These are phyloP conservation scores for Pythium folliculosum DNA, from an alignment of 352 stramenopile genomes.

Conservation along the genomic window DNA sequence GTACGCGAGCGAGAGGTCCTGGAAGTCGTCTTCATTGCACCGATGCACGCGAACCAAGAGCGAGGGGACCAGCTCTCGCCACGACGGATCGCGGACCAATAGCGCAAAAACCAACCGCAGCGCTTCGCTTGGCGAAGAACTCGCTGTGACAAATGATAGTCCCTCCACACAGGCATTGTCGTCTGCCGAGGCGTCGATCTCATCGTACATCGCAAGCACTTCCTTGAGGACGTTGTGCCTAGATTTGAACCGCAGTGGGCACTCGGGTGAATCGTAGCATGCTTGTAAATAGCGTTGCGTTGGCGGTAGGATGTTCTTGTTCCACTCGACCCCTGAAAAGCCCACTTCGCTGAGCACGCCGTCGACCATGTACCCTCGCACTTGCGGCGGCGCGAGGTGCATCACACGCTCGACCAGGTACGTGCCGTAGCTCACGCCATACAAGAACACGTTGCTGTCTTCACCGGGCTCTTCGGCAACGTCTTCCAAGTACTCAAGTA, in stretches of 20 bases:
- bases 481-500: conserved; percentile 16
- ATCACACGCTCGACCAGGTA: conserved; percentile 50
- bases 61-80: conserved; percentile 30
- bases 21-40: conserved; percentile 30
- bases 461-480: conserved; percentile 8
- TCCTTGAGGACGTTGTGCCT: conserved; percentile 29
- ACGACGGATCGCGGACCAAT: conserved; percentile 31
- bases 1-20: conserved; percentile 33
- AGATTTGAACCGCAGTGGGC: conserved; percentile 30
- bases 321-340: conserved; percentile 35
- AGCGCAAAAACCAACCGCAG: conserved; percentile 36
- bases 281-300: conserved; percentile 24
- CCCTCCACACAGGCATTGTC: conserved; percentile 21
- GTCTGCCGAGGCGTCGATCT: conserved; percentile 33
- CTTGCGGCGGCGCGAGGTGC: conserved; percentile 36
- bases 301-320: conserved; percentile 34
- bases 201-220: conserved; percentile 35
- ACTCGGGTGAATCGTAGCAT: conserved; percentile 25
- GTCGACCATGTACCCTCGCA: conserved; percentile 54
- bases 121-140: conserved; percentile 16
- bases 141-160: conserved; percentile 11
- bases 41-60: conserved; percentile 32
- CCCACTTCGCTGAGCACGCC: conserved; percentile 30
- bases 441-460: conserved; percentile 37
- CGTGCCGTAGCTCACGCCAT: conserved; percentile 58